Evolutionary conservation across 1,284 basidiomycete genomes (phyloP).

Genomic region (Sanguinoderma infundibulare): DNA sequence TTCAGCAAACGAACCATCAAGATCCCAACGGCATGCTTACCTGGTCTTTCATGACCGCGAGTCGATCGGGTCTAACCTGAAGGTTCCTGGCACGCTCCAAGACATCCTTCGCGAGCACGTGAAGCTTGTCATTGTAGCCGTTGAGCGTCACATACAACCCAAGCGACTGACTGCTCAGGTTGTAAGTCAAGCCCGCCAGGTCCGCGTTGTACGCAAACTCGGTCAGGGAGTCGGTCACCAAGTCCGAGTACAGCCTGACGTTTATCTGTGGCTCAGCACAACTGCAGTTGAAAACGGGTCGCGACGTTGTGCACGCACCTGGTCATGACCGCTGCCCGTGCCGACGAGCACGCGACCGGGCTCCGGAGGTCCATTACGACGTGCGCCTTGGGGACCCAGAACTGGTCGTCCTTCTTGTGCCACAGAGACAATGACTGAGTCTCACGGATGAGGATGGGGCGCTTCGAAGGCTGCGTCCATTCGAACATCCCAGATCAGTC

Average conservation of each 20-base stretch:
- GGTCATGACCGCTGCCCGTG: conserved; percentile 66
- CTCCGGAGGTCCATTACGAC: conserved; percentile 71
- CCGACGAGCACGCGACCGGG: conserved; percentile 56
- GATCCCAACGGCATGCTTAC: conserved; percentile 41
- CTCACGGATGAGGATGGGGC: conserved; percentile 79
- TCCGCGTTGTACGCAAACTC: conserved; percentile 96
- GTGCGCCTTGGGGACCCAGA: conserved; percentile 90
- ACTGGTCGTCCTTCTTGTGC: conserved; percentile 96
- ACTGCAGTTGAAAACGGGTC: neutral
- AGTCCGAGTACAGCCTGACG: conserved; percentile 79
- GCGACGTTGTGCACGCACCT: conserved; percentile 49
- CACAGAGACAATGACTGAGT: conserved; percentile 78
- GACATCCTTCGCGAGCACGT: conserved; percentile 78
- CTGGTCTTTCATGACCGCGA: conserved; percentile 88
- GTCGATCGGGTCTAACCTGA: conserved; percentile 72
- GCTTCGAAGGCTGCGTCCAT: conserved; percentile 68
- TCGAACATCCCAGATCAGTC: neutral
- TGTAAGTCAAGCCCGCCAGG: conserved; percentile 88
- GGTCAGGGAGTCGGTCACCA: conserved; percentile 88
- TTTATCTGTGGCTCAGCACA: neutral
- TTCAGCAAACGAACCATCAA: neutral
- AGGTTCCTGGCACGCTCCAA: conserved; percentile 76
- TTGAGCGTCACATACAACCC: conserved; percentile 75
- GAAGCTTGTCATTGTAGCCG: conserved; percentile 96
- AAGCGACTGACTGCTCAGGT: conserved; percentile 67